Percentiles rank a stretch among this genome's conserved stretches.
These are phyloP conservation scores for Auriscalpium orientale DNA, from an alignment of 768 basidiomycete species.

Conservation along the genomic window DNA sequence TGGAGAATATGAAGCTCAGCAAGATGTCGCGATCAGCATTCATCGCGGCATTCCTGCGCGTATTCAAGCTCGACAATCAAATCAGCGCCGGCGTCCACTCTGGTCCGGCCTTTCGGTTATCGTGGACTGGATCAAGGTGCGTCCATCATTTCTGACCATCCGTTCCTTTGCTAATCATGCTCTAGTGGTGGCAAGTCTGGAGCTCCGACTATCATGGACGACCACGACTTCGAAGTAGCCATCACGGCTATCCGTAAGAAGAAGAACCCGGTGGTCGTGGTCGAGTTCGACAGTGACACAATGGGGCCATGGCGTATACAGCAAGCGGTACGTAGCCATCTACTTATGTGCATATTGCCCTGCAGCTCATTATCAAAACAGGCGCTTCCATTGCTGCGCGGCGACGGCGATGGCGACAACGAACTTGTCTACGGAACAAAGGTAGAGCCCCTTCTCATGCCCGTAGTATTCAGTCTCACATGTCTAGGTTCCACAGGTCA, in stretches of 20 bases:
- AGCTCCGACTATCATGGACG: not conserved
- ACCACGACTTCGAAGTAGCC: not conserved
- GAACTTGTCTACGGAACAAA: not conserved
- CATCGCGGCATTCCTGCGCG: not conserved
- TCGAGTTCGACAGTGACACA: not conserved
- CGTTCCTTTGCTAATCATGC: not conserved
- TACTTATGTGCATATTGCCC: not conserved
- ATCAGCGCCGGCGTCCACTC: not conserved
- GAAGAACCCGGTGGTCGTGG: not conserved
- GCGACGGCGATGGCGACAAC: not conserved
- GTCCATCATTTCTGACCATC: not conserved
- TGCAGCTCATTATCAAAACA: no score
- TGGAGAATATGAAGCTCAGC: not conserved
- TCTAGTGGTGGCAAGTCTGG: not conserved
- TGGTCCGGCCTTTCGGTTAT: conserved; percentile 1
- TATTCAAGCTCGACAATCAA: not conserved
- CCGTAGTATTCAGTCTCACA: not conserved
- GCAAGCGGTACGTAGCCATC: not conserved
- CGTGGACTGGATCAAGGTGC: conserved; percentile 2
- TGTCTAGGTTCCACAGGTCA: not conserved
- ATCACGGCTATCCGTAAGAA: not conserved
- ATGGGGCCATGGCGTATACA: not conserved
- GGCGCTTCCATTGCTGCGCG: no score
- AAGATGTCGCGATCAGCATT: not conserved
- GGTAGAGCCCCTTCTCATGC: not conserved